Evolutionary conservation across 2,329 filamentous ascomycete genomes (phyloP).

Genomic region (Pezicula neosporulosa): DNA sequence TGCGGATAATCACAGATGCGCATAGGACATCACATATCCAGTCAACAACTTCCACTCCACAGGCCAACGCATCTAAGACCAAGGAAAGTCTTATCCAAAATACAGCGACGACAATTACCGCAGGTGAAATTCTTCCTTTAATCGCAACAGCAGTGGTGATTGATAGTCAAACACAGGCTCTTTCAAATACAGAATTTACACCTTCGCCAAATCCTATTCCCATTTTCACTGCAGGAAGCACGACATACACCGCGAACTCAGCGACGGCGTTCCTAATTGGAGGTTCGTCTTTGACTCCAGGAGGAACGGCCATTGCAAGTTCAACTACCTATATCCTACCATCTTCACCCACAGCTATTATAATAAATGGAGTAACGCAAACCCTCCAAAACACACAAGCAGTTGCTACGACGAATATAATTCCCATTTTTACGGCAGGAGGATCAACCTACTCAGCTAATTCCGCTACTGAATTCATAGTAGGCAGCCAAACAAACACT

Average conservation of each 20-base stretch:
- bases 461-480: not conserved
- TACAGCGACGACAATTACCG: too few species aligned
- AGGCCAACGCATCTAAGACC: too few species aligned
- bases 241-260: conserved; percentile 7
- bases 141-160: not conserved
- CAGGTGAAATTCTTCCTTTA: not conserved
- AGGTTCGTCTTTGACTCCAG: conserved; percentile 8
- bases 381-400: not conserved
- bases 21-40: too few species aligned
- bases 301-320: not conserved
- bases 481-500: not conserved
- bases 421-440: not conserved
- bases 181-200: not conserved
- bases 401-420: not conserved
- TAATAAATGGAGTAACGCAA: not conserved
- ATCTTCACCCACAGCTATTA: not conserved
- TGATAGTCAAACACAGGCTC: not conserved
- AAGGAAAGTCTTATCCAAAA: too few species aligned
- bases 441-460: not conserved
- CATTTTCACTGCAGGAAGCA: not conserved
- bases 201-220: not conserved
- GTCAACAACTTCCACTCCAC: too few species aligned
- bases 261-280: conserved; percentile 6
- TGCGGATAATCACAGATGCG: too few species aligned
- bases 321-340: not conserved